Conservation (phyloP, 306 rosid species). For the Sphenostylis stenocarpa region DNA sequence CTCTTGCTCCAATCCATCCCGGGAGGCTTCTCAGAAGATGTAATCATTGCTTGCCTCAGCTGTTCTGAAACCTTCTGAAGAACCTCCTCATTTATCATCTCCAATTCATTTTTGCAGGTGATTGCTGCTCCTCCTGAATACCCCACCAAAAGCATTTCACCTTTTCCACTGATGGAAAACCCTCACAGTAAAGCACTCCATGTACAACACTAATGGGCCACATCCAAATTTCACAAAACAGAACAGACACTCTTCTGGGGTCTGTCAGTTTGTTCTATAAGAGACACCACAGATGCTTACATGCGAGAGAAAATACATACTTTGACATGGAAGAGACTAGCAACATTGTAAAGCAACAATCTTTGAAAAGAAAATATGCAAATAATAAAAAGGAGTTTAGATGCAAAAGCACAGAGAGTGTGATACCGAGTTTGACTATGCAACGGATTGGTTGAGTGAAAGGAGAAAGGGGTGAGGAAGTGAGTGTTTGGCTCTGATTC, state of each 20-base stretch:
- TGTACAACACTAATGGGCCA: not conserved
- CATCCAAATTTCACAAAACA: constrained; percentile 1
- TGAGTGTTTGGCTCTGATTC: constrained; percentile 30
- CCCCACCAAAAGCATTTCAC: constrained; percentile 11
- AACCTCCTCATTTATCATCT: constrained; percentile 72
- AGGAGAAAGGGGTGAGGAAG: constrained; percentile 21
- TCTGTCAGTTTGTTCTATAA: not conserved
- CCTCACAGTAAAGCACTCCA: not conserved
- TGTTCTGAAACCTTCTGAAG: constrained; percentile 71
- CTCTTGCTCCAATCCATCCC: constrained; percentile 98
- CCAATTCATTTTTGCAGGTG: constrained; percentile 81
- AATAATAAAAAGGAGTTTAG: constrained; percentile 4
- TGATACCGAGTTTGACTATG: constrained; percentile 78
- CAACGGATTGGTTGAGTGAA: constrained; percentile 64
- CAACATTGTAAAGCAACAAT: constrained; percentile 14
- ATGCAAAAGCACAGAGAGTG: not conserved
- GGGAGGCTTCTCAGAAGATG: constrained; percentile 52
- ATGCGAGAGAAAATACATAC: not conserved
- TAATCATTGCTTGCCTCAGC: constrained; percentile 68
- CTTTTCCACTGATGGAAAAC: not conserved
- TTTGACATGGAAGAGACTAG: not conserved
- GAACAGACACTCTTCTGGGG: not conserved
- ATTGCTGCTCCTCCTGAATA: constrained; percentile 85
- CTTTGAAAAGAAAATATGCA: constrained; percentile 11
- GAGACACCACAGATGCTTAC: constrained; percentile 20